These are phyloP conservation scores for Musa acuminata DNA, from an alignment of 176 grass and related monocot genomes.

Conservation along the genomic window DNA sequence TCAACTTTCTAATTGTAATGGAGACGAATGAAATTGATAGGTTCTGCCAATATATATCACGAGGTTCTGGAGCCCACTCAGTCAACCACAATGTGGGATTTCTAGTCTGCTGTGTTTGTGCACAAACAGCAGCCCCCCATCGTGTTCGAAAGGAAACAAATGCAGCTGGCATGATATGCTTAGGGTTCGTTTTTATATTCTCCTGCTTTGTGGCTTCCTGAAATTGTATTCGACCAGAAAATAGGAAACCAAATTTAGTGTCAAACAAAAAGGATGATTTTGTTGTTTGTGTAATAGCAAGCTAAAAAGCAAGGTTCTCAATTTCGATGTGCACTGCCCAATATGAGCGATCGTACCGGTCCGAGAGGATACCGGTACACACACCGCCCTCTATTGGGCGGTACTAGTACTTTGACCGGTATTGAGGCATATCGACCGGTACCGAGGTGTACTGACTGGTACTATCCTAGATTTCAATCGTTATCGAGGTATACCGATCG, in stretches of 20 bases:
- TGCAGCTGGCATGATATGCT: conserved; percentile 64
- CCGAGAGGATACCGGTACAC: no score
- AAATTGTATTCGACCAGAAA: conserved; percentile 8
- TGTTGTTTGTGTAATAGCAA: background rate
- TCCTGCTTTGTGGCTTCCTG: conserved; percentile 69
- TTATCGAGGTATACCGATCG: no score
- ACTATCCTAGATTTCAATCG: no score
- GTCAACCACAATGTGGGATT: conserved; percentile 87
- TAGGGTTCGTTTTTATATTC: conserved; percentile 59
- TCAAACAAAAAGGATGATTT: background rate
- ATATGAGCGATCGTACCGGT: no score
- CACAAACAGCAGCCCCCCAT: conserved; percentile 92
- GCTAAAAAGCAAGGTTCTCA: no score
- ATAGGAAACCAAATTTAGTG: background rate
- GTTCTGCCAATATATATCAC: conserved; percentile 88
- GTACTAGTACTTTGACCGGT: no score
- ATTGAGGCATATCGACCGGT: no score
- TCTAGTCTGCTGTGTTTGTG: conserved; percentile 95
- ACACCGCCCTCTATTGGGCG: no score
- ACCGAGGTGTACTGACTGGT: no score
- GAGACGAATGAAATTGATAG: conserved; percentile 77
- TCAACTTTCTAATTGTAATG: conserved; percentile 68
- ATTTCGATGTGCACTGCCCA: no score
- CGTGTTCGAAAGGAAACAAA: conserved; percentile 88
- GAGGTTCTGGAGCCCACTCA: conserved; percentile 95